These are phyloP conservation scores for Russula virescens DNA, from an alignment of 768 basidiomycete species.

Conservation along the genomic window DNA sequence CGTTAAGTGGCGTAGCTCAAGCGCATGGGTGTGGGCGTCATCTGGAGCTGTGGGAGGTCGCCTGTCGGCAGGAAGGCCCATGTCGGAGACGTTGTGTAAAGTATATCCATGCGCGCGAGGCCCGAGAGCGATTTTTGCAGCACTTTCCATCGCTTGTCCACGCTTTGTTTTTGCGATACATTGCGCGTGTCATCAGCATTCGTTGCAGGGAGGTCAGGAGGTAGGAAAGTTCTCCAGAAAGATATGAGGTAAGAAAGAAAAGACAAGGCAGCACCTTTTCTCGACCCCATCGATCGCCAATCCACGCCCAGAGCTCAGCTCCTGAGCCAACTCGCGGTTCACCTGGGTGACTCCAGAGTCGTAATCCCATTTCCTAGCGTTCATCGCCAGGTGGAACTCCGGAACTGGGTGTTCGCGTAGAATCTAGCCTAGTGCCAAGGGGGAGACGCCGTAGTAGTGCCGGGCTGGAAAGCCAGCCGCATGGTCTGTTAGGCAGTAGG, in stretches of 20 bases:
- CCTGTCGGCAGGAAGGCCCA: conserved; percentile 32
- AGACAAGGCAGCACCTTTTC: conserved; percentile 35
- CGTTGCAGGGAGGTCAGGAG: too few relatives aligned
- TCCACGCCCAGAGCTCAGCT: conserved; percentile 90
- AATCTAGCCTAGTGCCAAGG: conserved; percentile 81
- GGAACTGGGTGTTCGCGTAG: conserved; percentile 82
- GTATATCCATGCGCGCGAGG: conserved; percentile 67
- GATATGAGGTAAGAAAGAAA: too few relatives aligned
- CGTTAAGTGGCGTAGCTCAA: conserved; percentile 62
- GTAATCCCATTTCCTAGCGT: conserved; percentile 91
- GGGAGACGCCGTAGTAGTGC: conserved; percentile 63
- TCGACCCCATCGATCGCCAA: conserved; percentile 50
- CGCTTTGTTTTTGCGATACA: too few relatives aligned
- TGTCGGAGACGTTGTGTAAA: conserved; percentile 64
- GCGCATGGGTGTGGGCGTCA: too few relatives aligned
- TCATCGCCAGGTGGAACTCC: conserved; percentile 83
- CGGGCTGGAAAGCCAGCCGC: too few relatives aligned
- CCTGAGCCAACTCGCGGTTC: conserved; percentile 75
- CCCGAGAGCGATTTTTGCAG: conserved; percentile 88
- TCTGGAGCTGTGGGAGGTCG: conserved; percentile 13
- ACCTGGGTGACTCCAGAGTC: conserved; percentile 77
- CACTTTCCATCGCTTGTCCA: conserved; percentile 75
- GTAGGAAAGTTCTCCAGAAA: too few relatives aligned
- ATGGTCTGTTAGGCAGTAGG: too few relatives aligned
- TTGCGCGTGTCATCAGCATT: too few relatives aligned